phyloP scores from a whole-genome alignment of 2,329 filamentous ascomycete genomes.

The Aureobasidium sp. region DNA sequence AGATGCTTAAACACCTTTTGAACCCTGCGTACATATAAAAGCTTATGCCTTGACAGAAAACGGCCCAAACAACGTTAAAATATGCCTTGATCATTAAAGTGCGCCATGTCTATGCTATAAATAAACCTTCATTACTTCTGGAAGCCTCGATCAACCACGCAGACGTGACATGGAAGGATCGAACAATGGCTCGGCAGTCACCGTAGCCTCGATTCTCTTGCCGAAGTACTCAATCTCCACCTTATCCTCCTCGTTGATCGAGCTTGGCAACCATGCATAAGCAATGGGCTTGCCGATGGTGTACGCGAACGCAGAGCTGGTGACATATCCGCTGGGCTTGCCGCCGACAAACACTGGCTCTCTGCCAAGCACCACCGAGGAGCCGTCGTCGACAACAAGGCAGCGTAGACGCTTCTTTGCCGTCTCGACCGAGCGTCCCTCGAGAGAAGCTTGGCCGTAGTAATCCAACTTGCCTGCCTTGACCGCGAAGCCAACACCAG shows the following conservation, averaged over 20 bases:
- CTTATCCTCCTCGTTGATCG: conserved; percentile 37
- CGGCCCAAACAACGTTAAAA: neutral
- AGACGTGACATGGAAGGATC: conserved; percentile 11
- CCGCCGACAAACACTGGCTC: conserved; percentile 49
- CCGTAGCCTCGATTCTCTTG: conserved; percentile 43
- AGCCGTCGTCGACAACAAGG: conserved; percentile 47
- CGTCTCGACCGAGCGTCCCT: conserved; percentile 31
- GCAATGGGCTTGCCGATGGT: conserved; percentile 50
- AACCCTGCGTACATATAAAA: no score
- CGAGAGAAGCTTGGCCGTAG: conserved; percentile 44
- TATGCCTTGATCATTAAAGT: conserved; percentile 9
- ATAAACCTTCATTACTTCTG: conserved; percentile 1
- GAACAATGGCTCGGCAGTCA: conserved; percentile 41
- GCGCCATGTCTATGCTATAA: conserved; percentile 9
- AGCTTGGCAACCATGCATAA: conserved; percentile 47
- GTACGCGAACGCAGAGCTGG: conserved; percentile 52
- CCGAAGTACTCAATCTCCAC: conserved; percentile 58
- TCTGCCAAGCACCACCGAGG: conserved; percentile 51
- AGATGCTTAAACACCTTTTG: neutral
- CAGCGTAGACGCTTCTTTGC: conserved; percentile 35
- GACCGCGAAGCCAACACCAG: conserved; percentile 45
- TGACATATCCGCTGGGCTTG: conserved; percentile 47
- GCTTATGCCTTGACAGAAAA: neutral
- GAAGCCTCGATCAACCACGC: neutral
- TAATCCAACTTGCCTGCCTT: conserved; percentile 40